Evolutionary conservation across 441 rosid genomes (phyloP).

Genomic region (Erodium texanum): DNA sequence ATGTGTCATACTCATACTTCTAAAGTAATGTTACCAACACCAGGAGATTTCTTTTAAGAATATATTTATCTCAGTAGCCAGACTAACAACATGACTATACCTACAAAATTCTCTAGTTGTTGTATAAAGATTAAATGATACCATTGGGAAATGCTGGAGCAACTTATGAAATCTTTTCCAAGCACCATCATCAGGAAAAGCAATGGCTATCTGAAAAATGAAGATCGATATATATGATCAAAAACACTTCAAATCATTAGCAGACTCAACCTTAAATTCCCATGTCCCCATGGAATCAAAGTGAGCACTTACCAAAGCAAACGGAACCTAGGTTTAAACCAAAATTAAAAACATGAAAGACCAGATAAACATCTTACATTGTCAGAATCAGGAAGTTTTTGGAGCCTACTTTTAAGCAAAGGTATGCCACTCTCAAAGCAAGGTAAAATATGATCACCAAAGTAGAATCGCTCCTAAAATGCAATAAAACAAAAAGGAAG

Average conservation of each 20-base stretch:
- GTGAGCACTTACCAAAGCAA: background rate
- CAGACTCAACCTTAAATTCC: background rate
- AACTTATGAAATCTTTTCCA: conserved; percentile 95
- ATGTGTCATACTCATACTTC: background rate
- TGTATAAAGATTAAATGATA: conserved; percentile 19
- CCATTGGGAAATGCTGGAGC: conserved; percentile 91
- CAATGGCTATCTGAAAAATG: conserved; percentile 70
- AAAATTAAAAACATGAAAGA: background rate
- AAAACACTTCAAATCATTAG: background rate
- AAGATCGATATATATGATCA: conserved; percentile 9
- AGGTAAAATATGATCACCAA: conserved; percentile 78
- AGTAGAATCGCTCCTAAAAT: conserved; percentile 82
- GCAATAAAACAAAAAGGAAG: conserved; percentile 11
- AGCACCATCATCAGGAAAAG: conserved; percentile 98
- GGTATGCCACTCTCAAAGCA: conserved; percentile 95
- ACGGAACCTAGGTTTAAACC: no score
- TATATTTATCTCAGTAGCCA: background rate
- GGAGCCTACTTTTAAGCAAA: conserved; percentile 71
- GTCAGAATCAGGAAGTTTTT: conserved; percentile 81
- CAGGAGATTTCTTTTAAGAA: background rate
- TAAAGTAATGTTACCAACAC: conserved; percentile 1
- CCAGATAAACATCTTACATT: conserved; percentile 38
- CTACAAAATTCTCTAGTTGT: conserved; percentile 1
- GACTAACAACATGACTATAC: background rate
- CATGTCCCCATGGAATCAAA: background rate